These are phyloP conservation scores for Phaffomyces antillensis DNA, from an alignment of 805 yeast species.

Conservation along the genomic window DNA sequence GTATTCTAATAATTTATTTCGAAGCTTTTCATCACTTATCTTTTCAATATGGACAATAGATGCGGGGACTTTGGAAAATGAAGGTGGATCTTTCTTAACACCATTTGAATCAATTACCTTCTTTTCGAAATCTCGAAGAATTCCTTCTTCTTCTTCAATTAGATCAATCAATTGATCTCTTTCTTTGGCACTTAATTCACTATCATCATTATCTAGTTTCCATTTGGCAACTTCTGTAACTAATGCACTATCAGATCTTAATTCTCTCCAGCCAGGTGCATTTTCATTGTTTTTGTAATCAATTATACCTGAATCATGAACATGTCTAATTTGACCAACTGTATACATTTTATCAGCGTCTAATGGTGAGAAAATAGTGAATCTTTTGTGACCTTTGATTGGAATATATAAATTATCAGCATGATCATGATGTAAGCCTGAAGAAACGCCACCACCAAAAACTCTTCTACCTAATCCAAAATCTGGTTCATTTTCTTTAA, in stretches of 20 bases:
- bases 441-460: conserved; percentile 55
- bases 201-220: conserved; percentile 29
- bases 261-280: conserved; percentile 57
- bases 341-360: conserved; percentile 55
- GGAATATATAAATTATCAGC: conserved; percentile 69
- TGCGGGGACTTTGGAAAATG: conserved; percentile 61
- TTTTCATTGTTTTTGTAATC: conserved; percentile 48
- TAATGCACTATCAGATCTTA: conserved; percentile 58
- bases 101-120: conserved; percentile 14
- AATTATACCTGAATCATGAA: conserved; percentile 58
- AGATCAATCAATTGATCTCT: conserved; percentile 18
- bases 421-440: conserved; percentile 77
- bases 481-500: conserved; percentile 18
- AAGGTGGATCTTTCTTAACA: conserved; percentile 51
- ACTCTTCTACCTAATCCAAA: conserved; percentile 46
- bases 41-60: conserved; percentile 54
- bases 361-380: conserved; percentile 58
- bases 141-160: conserved; percentile 25
- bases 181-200: conserved; percentile 16
- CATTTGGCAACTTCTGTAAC: conserved; percentile 41
- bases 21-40: conserved; percentile 26
- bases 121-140: conserved; percentile 12
- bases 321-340: conserved; percentile 48
- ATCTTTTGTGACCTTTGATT: conserved; percentile 52
- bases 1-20: conserved; percentile 26